phyloP scores from a whole-genome alignment of 106 monocot species.

The Phalaenopsis equestris region DNA sequence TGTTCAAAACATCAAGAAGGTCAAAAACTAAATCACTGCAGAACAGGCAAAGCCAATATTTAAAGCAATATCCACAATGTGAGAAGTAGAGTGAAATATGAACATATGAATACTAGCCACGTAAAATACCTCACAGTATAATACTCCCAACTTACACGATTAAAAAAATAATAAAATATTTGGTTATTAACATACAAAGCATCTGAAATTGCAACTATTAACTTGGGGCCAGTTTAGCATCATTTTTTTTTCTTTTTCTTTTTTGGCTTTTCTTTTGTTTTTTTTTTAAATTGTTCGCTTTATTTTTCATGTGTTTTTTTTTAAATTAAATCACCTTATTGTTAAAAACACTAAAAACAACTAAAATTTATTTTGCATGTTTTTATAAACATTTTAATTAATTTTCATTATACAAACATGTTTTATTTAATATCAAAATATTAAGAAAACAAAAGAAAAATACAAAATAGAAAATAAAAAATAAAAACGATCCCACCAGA shows the following conservation, averaged over 20 bases:
- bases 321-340: neutral
- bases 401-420: too few relatives aligned
- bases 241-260: neutral
- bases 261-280: too few relatives aligned
- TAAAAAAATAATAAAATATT: neutral
- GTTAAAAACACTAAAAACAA: neutral
- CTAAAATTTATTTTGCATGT: too few relatives aligned
- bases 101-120: neutral
- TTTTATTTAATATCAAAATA: too few relatives aligned
- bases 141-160: neutral
- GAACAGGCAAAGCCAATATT: neutral
- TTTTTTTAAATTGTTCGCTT: too few relatives aligned
- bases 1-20: slow-evolving; percentile 67
- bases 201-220: neutral
- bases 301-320: neutral
- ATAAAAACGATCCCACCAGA: too few relatives aligned
- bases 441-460: too few relatives aligned
- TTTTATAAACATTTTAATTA: too few relatives aligned
- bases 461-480: too few relatives aligned
- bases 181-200: neutral
- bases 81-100: too few relatives aligned
- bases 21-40: slow-evolving; percentile 92
- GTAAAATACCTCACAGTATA: neutral
- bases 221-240: neutral
- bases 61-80: neutral